phyloP scores from a whole-genome alignment of 2,329 filamentous ascomycete genomes.

The Fusarium sp. region DNA sequence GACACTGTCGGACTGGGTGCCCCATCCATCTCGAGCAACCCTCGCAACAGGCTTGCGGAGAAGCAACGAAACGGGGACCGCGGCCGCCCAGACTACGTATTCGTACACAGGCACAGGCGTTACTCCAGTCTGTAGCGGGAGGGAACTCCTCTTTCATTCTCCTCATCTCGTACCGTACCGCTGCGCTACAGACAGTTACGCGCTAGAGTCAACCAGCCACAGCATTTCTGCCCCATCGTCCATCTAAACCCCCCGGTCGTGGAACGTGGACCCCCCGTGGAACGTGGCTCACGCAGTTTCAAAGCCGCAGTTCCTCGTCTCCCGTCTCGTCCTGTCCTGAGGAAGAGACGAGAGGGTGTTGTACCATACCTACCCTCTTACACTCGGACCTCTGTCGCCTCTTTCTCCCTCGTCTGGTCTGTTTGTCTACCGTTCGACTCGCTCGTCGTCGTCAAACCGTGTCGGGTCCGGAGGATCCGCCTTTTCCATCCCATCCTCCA shows the following conservation, averaged over 20 bases:
- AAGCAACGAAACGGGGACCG: constrained; percentile 23
- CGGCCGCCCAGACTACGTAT: constrained; percentile 32
- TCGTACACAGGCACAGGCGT: constrained; percentile 20
- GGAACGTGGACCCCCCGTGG: constrained; percentile 21
- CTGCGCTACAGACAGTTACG: not conserved
- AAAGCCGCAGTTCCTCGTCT: constrained; percentile 24
- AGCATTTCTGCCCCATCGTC: constrained; percentile 26
- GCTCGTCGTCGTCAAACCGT: constrained; percentile 22
- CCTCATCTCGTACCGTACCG: constrained; percentile 9
- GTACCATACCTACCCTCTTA: constrained; percentile 1
- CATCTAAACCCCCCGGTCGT: constrained; percentile 7
- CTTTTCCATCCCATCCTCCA: constrained; percentile 22
- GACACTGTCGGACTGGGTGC: constrained; percentile 24
- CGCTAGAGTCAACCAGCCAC: constrained; percentile 34
- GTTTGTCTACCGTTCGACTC: constrained; percentile 26
- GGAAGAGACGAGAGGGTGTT: constrained; percentile 2
- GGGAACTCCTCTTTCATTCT: constrained; percentile 11
- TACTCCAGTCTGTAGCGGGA: not conserved
- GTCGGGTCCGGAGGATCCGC: constrained; percentile 32
- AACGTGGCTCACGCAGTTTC: constrained; percentile 36
- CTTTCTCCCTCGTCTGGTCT: constrained; percentile 1
- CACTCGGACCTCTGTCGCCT: constrained; percentile 9
- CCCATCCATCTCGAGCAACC: constrained; percentile 21
- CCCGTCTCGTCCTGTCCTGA: not conserved
- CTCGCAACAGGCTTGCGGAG: constrained; percentile 33